phyloP scores from a whole-genome alignment of 1,139 yeast species.

The Blastobotrys niveus region DNA sequence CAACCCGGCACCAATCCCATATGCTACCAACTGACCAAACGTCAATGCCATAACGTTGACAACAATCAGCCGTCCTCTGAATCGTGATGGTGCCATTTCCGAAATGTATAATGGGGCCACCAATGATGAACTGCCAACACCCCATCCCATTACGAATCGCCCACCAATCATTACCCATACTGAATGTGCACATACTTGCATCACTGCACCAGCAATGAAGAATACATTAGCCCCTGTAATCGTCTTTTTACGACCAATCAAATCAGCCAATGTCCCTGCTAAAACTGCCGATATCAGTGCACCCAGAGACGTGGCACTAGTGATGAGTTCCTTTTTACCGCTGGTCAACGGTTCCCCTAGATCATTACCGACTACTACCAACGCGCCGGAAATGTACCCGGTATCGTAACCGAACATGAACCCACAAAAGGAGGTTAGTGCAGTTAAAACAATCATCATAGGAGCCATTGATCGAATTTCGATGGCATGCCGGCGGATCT shows the following conservation, averaged over 20 bases:
- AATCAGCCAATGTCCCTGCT: slow-evolving; percentile 78
- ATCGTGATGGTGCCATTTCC: slow-evolving; percentile 86
- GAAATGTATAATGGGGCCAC: slow-evolving; percentile 86
- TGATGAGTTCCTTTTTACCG: slow-evolving; percentile 81
- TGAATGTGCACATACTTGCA: slow-evolving; percentile 72
- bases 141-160: slow-evolving; percentile 86
- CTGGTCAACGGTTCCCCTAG: slow-evolving; percentile 49
- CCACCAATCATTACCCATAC: slow-evolving; percentile 93
- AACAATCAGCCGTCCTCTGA: slow-evolving; percentile 65
- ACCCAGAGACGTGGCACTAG: slow-evolving; percentile 93
- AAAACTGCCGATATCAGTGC: slow-evolving; percentile 72
- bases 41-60: slow-evolving; percentile 69
- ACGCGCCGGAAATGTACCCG: slow-evolving; percentile 88
- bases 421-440: slow-evolving; percentile 85
- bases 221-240: slow-evolving; percentile 72
- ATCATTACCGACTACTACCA: slow-evolving; percentile 77
- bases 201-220: slow-evolving; percentile 74
- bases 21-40: slow-evolving; percentile 88
- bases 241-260: slow-evolving; percentile 75
- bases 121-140: slow-evolving; percentile 88
- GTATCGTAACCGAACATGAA: slow-evolving; percentile 97
- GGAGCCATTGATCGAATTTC: slow-evolving; percentile 37
- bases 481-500: slow-evolving; percentile 18
- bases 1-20: slow-evolving; percentile 89
- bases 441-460: slow-evolving; percentile 62